These are phyloP conservation scores for Rhodotorula sp. DNA, from an alignment of 1,284 basidiomycete genomes.

Conservation along the genomic window DNA sequence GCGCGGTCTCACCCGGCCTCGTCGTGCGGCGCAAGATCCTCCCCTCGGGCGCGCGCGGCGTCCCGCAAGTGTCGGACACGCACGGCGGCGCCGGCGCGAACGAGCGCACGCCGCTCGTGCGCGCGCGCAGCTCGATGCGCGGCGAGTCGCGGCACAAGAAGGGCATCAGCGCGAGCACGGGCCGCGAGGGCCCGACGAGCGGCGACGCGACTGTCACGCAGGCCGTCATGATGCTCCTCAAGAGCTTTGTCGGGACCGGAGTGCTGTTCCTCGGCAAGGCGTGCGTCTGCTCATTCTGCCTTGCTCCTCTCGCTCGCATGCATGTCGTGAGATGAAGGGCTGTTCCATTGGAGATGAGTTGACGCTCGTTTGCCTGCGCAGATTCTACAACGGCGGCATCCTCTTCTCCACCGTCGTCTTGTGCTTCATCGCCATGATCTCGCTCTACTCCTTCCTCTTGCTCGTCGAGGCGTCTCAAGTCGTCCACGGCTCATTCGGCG, in stretches of 20 bases:
- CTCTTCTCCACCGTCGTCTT: conserved; percentile 84
- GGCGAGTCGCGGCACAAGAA: conserved; percentile 43
- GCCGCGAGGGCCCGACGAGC: conserved; percentile 42
- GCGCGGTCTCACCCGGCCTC: background rate
- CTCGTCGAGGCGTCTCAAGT: conserved; percentile 85
- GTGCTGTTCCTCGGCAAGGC: conserved; percentile 95
- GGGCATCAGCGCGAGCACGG: conserved; percentile 14
- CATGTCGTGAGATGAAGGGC: background rate
- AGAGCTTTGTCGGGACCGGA: conserved; percentile 95
- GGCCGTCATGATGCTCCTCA: conserved; percentile 87
- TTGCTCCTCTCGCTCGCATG: background rate
- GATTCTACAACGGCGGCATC: conserved; percentile 93
- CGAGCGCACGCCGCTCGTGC: conserved; percentile 28
- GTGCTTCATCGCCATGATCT: conserved; percentile 79
- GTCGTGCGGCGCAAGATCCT: background rate
- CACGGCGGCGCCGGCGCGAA: conserved; percentile 33
- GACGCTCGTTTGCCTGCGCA: conserved; percentile 46
- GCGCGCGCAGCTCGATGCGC: conserved; percentile 16
- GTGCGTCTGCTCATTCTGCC: conserved; percentile 53
- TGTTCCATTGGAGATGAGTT: background rate
- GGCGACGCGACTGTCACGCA: conserved; percentile 86
- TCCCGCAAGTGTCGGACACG: conserved; percentile 43
- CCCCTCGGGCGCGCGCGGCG: background rate
- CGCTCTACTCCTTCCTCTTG: conserved; percentile 90
- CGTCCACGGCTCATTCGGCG: conserved; percentile 90